phyloP scores from a whole-genome alignment of 1,139 yeast genomes.

The Lodderomyces orthopsilosis region DNA sequence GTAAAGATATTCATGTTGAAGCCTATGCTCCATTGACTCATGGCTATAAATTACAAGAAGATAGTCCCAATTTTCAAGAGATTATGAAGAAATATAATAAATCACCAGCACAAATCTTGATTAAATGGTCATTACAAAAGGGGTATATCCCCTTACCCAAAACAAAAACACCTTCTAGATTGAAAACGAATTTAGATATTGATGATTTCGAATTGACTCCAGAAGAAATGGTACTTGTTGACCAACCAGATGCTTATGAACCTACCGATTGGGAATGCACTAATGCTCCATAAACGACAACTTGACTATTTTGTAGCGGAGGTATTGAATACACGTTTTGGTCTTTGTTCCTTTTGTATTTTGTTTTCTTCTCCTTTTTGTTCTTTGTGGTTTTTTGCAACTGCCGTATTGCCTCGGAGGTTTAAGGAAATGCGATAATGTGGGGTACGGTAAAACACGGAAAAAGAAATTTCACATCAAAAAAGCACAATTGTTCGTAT shows the following conservation, averaged over 20 bases:
- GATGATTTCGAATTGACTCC: constrained; percentile 47
- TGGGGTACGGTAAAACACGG: neutral
- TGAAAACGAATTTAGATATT: constrained; percentile 38
- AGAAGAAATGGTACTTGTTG: constrained; percentile 38
- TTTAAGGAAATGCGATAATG: neutral
- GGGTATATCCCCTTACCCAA: constrained; percentile 44
- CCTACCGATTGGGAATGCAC: constrained; percentile 75
- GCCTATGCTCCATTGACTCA: constrained; percentile 43
- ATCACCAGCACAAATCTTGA: constrained; percentile 31
- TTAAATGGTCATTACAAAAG: constrained; percentile 40
- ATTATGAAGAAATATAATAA: constrained; percentile 25
- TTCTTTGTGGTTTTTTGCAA: too few species aligned
- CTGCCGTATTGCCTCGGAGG: neutral
- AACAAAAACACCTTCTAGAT: constrained; percentile 26
- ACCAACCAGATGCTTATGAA: constrained; percentile 49
- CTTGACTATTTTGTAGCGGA: too few species aligned
- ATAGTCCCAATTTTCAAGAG: constrained; percentile 13
- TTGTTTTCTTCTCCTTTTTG: too few species aligned
- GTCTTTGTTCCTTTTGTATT: too few species aligned
- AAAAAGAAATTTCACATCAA: neutral
- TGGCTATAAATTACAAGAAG: constrained; percentile 25
- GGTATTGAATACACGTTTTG: too few species aligned
- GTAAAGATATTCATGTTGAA: constrained; percentile 30
- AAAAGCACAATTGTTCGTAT: too few species aligned
- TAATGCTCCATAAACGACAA: constrained; percentile 49